phyloP scores from a whole-genome alignment of 257 asterid genomes.

The Solanum bukasovii region DNA sequence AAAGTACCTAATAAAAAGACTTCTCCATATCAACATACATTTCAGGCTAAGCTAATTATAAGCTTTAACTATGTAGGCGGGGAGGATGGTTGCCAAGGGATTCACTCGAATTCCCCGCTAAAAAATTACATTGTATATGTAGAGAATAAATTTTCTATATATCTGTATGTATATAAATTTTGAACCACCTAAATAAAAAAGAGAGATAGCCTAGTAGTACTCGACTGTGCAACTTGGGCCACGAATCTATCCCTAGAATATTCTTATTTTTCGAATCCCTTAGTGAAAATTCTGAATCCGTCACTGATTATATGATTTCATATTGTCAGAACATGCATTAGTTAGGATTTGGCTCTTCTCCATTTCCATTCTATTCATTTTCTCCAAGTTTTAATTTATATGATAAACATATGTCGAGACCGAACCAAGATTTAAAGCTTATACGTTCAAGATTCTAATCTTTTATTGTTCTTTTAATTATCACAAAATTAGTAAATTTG shows the following conservation, averaged over 20 bases:
- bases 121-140: background rate
- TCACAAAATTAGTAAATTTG: background rate
- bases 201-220: background rate
- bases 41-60: background rate
- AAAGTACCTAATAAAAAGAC: background rate
- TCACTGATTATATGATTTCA: background rate
- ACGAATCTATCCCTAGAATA: background rate
- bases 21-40: background rate
- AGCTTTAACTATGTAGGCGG: background rate
- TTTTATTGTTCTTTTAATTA: background rate
- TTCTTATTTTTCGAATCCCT: too few relatives aligned
- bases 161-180: too few relatives aligned
- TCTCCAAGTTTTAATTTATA: too few relatives aligned
- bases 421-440: background rate
- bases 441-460: background rate
- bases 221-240: background rate
- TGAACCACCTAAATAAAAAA: background rate
- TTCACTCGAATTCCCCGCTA: accelerated
- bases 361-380: too few relatives aligned
- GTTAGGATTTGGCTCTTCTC: too few relatives aligned
- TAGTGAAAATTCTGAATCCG: background rate
- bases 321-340: background rate
- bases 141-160: too few relatives aligned
- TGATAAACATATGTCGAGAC: background rate
- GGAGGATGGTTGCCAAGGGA: too few relatives aligned